Evolutionary conservation across 2,329 filamentous ascomycete species (phyloP).

Genomic region (Coniella lustricola): DNA sequence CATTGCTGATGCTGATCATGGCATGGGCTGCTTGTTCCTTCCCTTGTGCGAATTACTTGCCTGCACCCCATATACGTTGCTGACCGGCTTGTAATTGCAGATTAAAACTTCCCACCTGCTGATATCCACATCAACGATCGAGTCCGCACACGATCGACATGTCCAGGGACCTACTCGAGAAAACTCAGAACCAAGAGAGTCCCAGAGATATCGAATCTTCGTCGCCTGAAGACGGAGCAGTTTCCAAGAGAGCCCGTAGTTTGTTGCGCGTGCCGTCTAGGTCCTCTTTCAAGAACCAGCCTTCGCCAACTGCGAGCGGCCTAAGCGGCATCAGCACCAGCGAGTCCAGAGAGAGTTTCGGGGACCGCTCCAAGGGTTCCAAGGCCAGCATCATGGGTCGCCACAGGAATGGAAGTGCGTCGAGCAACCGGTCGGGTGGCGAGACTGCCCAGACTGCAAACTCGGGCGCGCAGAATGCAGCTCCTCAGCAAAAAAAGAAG

Average conservation of each 20-base stretch:
- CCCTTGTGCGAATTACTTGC: background rate
- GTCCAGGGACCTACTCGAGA: slow-evolving; percentile 29
- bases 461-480: slow-evolving; percentile 40
- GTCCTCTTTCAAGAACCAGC: slow-evolving; percentile 55
- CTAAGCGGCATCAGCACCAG: slow-evolving; percentile 53
- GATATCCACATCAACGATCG: slow-evolving; percentile 9
- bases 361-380: slow-evolving; percentile 58
- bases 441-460: slow-evolving; percentile 46
- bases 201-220: slow-evolving; percentile 37
- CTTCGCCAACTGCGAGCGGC: slow-evolving; percentile 52
- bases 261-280: slow-evolving; percentile 54
- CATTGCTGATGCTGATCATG: background rate
- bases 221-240: slow-evolving; percentile 34
- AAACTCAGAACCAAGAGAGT: slow-evolving; percentile 30
- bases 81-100: slow-evolving; percentile 12
- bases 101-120: slow-evolving; percentile 8
- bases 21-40: background rate
- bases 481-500: slow-evolving; percentile 46
- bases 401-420: slow-evolving; percentile 60
- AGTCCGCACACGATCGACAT: slow-evolving; percentile 19
- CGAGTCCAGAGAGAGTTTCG: slow-evolving; percentile 55
- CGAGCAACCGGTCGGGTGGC: slow-evolving; percentile 54
- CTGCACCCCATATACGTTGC: slow-evolving; percentile 2
- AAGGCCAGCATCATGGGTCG: slow-evolving; percentile 57
- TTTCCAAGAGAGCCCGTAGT: slow-evolving; percentile 42